Base-by-base conservation (phyloP, 176 grass and related monocot species). In the Tuctoria greenei region DNA sequence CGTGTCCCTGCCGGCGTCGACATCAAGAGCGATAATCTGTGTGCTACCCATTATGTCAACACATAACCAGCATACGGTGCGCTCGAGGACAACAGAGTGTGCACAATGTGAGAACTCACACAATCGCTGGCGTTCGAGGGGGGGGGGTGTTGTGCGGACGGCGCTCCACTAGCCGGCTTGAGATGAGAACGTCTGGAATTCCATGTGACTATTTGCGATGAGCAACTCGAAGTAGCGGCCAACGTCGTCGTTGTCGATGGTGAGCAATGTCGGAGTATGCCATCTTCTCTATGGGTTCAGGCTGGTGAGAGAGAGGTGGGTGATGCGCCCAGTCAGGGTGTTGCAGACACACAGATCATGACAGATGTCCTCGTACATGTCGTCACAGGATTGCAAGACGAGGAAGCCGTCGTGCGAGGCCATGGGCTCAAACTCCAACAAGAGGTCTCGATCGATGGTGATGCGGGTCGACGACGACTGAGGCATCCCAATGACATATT, bases 401-500 rank as follows among this genome's bases (percentile, higher is more conserved):
- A 82, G 11, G 56, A 84, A 16, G 12, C 36, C 55, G 49, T 51
- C 73, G 11, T 56, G 81, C 9, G 65, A 63, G 55, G 56, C 65
- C 43, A 50, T 15, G 46, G 46, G 46, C 46, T 0, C 3, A 1
- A 50, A 6, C 4, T 50, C 46, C 46, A 50, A 18, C 46, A 50
- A 50, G 46, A 50, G 15, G 46, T 50, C 46, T 18, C 16, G 46
- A 50, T 50, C 46, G 15, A 50, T 18, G 37, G 37, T 38, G 46
- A 50, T 50, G 16, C 15, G 15, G 46, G 46, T 14, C 46, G 46
- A 4, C 15, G 46, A 18, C 46, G 46, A 50, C 46, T 50, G 15
- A 50, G 14, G 3, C 5, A 15, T 50, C 14, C 12, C 46, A 15
- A 50, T 50, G 46, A 50, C 46, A 18, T 50, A 14, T 3, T 14